Evolutionary conservation across 768 basidiomycete genomes (phyloP), one percentile per base, ranked within the genome.

Genomic region (Candolleomyces aberdarensis): DNA sequence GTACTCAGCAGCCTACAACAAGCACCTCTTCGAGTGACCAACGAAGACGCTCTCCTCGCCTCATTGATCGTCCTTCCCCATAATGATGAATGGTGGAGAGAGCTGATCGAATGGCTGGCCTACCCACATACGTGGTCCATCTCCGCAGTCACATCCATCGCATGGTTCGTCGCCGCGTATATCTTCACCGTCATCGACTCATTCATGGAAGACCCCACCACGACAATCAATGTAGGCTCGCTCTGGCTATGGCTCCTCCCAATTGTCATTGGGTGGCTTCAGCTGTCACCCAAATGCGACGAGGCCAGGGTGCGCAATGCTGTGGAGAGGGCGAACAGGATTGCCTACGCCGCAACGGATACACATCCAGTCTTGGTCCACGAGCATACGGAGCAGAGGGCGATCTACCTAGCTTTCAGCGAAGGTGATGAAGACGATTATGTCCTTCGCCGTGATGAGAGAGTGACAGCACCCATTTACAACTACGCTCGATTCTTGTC

Each of bases 161-260:
- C 65, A 0, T 83, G 79, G 79, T 79, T 81, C 3, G 60, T 78
- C 47, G 65, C 81, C 7, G 79, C 81, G 1, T 81, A 80, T 58
- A 54, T 71, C 2, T 70, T 79, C 61, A 78, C 78, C 2, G 65
- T 79, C 32, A 56, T 75, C 17, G 72, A 75, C 51, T 71, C 74
- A n/a, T 75, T 76, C 59, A 64, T 67, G n/a, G 62, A 53, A 15
- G 62, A 64, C 36, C 53, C 71, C 3, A 44, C 29, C 1, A 48
- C 55, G 0, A 41, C 66, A 17, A 61, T 75, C 2, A 65, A 72
- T 22, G 74, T 76, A 6, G 78, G 75, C 3, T 74, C 75, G 1
- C 65, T 75, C 14, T 82, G 78, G 78, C 62, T 80, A 8, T 82
- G 79, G 78, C 69, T 81, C 19, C 43, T 81, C 7, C 72, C 79